A percentile compares a stretch with the other conserved stretches of the same genome.
phyloP scores from a whole-genome alignment of 2,329 filamentous ascomycete species.

The Trichophyton verrucosum region DNA sequence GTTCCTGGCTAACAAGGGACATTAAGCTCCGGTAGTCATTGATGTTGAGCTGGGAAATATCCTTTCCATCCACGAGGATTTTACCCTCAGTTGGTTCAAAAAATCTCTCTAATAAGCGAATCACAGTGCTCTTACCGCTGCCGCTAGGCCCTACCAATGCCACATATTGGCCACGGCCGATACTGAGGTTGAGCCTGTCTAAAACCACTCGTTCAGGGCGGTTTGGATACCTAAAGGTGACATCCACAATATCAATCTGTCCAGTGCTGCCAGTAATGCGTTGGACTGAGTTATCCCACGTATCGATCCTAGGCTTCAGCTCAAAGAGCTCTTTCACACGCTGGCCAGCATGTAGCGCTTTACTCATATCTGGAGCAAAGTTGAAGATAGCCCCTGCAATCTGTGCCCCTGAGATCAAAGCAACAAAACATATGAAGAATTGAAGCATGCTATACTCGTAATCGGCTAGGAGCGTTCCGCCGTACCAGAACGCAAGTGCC shows the following conservation, averaged over 20 bases:
- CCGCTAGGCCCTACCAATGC: conserved; percentile 88
- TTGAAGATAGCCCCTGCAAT: conserved; percentile 82
- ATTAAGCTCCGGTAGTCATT: conserved; percentile 74
- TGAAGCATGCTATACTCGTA: conserved; percentile 65
- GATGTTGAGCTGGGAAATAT: conserved; percentile 68
- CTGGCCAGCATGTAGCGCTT: conserved; percentile 70
- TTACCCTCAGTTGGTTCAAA: conserved; percentile 76
- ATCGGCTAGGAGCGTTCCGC: conserved; percentile 59
- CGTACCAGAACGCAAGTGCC: conserved; percentile 87
- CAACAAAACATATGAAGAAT: conserved; percentile 83
- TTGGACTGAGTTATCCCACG: conserved; percentile 57
- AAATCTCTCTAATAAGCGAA: conserved; percentile 83
- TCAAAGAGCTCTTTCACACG: conserved; percentile 76
- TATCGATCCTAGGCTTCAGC: conserved; percentile 55
- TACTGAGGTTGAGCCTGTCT: conserved; percentile 55
- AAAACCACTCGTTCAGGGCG: conserved; percentile 84
- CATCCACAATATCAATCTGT: conserved; percentile 73
- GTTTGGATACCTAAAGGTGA: conserved; percentile 89
- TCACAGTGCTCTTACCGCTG: conserved; percentile 87
- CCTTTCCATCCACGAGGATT: conserved; percentile 70
- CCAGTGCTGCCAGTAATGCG: conserved; percentile 56
- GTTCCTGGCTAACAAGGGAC: conserved; percentile 84
- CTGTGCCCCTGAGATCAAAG: conserved; percentile 81
- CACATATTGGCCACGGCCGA: conserved; percentile 36
- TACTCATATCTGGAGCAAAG: conserved; percentile 84